phyloP scores from a whole-genome alignment of 208 protist species.

The Leishmania tropica region DNA sequence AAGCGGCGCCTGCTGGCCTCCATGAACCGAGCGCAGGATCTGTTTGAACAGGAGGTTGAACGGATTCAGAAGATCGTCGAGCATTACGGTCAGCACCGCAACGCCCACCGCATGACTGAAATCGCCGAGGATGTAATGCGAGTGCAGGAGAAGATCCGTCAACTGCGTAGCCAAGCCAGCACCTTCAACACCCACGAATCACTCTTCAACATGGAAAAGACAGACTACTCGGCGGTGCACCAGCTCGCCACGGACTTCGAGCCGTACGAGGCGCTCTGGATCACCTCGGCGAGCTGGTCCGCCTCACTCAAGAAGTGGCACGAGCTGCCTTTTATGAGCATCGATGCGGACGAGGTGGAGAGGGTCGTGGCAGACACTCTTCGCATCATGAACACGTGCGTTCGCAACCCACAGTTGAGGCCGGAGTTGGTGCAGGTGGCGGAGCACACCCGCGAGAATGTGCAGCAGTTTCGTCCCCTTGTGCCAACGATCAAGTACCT shows the following conservation, averaged over 20 bases:
- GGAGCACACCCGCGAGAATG: conserved; percentile 78
- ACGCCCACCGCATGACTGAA: conserved; percentile 81
- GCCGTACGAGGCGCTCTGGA: conserved; percentile 96
- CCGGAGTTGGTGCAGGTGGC: conserved; percentile 90
- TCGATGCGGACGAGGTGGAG: conserved; percentile 94
- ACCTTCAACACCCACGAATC: conserved; percentile 95
- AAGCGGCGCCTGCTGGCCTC: conserved; percentile 85
- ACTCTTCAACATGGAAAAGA: conserved; percentile 95
- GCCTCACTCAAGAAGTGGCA: conserved; percentile 83
- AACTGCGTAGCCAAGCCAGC: conserved; percentile 83
- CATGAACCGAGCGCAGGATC: conserved; percentile 85
- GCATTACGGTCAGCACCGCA: conserved; percentile 90
- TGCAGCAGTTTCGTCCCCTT: conserved; percentile 96
- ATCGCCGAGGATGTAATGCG: conserved; percentile 89
- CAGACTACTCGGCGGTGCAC: conserved; percentile 91
- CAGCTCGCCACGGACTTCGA: conserved; percentile 95
- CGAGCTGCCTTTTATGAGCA: conserved; percentile 70
- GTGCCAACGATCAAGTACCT: conserved; percentile 96
- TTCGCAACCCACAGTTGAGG: conserved; percentile 78
- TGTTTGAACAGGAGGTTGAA: conserved; percentile 82
- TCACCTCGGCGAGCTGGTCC: conserved; percentile 92
- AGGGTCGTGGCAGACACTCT: conserved; percentile 74
- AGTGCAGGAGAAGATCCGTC: conserved; percentile 88
- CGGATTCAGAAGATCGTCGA: conserved; percentile 75
- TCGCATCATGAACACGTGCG: conserved; percentile 88